Percentiles rank a stretch among this genome's conserved stretches.
These are phyloP conservation scores for Monosporascus sp. DNA, from an alignment of 2,329 filamentous ascomycete species.

Conservation along the genomic window DNA sequence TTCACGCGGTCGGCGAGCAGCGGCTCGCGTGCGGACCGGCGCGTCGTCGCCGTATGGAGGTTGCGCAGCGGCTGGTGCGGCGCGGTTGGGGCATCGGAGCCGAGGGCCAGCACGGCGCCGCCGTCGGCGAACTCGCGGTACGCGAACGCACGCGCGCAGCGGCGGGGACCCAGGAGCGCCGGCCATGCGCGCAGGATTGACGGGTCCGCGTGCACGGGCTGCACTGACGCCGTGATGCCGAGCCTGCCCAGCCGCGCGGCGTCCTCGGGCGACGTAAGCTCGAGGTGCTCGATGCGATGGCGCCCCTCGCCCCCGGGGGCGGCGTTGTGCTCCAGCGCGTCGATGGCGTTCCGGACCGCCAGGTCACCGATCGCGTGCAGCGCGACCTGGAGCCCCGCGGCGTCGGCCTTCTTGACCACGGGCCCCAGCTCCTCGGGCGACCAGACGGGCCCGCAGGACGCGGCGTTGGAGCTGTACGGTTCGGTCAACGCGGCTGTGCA, in stretches of 20 bases:
- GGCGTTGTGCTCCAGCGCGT: slow-evolving; percentile 41
- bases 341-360: slow-evolving; percentile 51
- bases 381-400: slow-evolving; percentile 52
- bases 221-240: slow-evolving; percentile 55
- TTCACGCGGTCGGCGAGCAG: slow-evolving; percentile 31
- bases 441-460: slow-evolving; percentile 49
- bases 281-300: slow-evolving; percentile 61
- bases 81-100: slow-evolving; percentile 41
- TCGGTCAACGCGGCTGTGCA: slow-evolving; percentile 57
- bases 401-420: slow-evolving; percentile 48
- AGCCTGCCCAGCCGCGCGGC: slow-evolving; percentile 49
- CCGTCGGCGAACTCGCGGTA: slow-evolving; percentile 54
- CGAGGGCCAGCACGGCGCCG: slow-evolving; percentile 38
- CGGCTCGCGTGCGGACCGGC: slow-evolving; percentile 35
- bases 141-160: slow-evolving; percentile 55
- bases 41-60: slow-evolving; percentile 39
- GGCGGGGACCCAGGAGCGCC: slow-evolving; percentile 44
- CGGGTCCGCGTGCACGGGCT: slow-evolving; percentile 55
- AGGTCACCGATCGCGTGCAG: slow-evolving; percentile 61
- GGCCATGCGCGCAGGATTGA: slow-evolving; percentile 58
- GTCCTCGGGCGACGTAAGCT: slow-evolving; percentile 50
- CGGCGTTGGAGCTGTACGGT: slow-evolving; percentile 47
- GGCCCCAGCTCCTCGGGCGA: slow-evolving; percentile 42
- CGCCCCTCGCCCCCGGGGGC: slow-evolving; percentile 36
- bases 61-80: slow-evolving; percentile 38